Evolutionary conservation across 768 basidiomycete genomes (phyloP).

Genomic region (Mrakia frigida): DNA sequence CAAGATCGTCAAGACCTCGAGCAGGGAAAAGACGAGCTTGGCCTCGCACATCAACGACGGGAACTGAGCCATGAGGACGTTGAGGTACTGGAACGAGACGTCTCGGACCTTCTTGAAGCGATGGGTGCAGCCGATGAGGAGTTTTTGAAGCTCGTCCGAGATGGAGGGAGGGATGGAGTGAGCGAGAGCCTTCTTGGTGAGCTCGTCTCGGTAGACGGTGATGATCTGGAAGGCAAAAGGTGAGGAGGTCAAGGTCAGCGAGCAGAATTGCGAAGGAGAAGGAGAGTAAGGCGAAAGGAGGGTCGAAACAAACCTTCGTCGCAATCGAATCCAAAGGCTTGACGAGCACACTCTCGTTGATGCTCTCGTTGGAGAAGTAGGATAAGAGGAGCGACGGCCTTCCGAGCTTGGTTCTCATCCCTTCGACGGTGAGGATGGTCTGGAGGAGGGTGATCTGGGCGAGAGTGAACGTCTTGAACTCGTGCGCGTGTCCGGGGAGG

Average conservation of each 20-base stretch:
- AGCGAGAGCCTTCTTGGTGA: conserved; percentile 68
- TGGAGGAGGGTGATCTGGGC: conserved; percentile 81
- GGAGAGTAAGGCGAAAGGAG: not conserved
- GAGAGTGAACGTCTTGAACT: conserved; percentile 67
- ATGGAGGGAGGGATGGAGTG: conserved; percentile 68
- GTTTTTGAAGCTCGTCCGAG: conserved; percentile 64
- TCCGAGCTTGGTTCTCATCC: conserved; percentile 72
- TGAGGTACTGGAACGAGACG: conserved; percentile 73
- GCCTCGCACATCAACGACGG: conserved; percentile 91
- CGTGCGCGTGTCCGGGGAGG: conserved; percentile 60
- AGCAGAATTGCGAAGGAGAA: not conserved
- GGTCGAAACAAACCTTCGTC: conserved; percentile 58
- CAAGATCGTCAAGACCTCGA: conserved; percentile 85
- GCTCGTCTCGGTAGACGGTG: conserved; percentile 62
- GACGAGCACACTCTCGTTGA: conserved; percentile 68
- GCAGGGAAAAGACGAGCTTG: conserved; percentile 75
- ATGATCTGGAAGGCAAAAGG: conserved; percentile 58
- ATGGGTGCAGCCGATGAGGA: conserved; percentile 75
- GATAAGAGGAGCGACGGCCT: conserved; percentile 72
- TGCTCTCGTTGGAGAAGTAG: conserved; percentile 80
- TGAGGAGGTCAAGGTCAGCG: not conserved
- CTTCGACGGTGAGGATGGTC: conserved; percentile 81
- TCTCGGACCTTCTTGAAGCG: conserved; percentile 74
- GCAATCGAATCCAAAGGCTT: conserved; percentile 80
- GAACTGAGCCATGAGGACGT: conserved; percentile 80